Evolutionary conservation across 225 moss, liverwort and hornwort species (phyloP).

Genomic region (Ulota crispa): DNA sequence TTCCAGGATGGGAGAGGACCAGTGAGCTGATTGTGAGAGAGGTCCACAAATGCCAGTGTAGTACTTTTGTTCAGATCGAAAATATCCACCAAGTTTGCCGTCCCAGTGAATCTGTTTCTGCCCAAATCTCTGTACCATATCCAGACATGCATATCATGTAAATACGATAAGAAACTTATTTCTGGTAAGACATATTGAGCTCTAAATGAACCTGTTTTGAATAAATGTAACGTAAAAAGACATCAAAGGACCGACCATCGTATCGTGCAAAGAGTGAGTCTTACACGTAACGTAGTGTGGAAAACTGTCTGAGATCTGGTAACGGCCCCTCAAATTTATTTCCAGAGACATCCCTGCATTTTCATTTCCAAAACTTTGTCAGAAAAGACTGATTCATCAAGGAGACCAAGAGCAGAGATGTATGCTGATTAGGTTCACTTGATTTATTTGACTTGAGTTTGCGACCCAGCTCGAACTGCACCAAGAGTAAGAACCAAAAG

Average conservation of each 20-base stretch:
- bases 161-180: not conserved
- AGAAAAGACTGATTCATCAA: not conserved
- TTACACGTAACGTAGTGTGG: not conserved
- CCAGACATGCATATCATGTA: not conserved
- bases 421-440: not conserved
- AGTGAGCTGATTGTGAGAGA: slow-evolving; percentile 19
- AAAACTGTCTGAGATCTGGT: slow-evolving; percentile 8
- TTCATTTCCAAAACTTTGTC: not conserved
- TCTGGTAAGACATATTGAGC: no score
- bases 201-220: not conserved
- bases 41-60: not conserved
- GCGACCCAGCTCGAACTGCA: not conserved
- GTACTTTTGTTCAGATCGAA: not conserved
- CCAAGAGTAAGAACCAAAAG: not conserved
- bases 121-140: slow-evolving; percentile 16
- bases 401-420: not conserved
- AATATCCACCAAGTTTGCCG: not conserved
- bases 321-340: slow-evolving; percentile 16
- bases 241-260: not conserved
- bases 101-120: not conserved
- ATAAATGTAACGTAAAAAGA: not conserved
- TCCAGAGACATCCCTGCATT: slow-evolving; percentile 33
- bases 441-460: not conserved
- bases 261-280: not conserved
- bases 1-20: slow-evolving; percentile 20